Conservation (phyloP, 2,329 filamentous ascomycete species). For the Diaporthe vexans region DNA sequence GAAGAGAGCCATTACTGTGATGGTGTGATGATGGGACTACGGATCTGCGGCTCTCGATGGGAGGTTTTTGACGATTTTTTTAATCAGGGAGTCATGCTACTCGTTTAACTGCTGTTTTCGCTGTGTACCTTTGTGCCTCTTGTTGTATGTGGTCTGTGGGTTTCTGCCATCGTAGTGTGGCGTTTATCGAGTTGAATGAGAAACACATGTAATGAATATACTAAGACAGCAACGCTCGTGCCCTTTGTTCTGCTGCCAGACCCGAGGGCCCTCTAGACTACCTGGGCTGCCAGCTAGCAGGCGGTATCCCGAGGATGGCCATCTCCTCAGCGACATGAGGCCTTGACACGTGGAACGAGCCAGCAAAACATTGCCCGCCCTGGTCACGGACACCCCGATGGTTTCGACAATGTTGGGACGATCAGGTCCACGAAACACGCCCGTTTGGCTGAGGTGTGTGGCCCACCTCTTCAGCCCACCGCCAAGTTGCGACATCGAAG, state of each 20-base stretch:
- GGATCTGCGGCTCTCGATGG: constrained; percentile 41
- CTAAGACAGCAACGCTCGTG: background rate
- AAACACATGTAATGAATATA: constrained; percentile 35
- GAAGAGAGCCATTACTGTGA: constrained; percentile 39
- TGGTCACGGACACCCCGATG: constrained; percentile 38
- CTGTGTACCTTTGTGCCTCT: constrained; percentile 37
- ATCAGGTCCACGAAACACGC: constrained; percentile 34
- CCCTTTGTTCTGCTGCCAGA: constrained; percentile 31
- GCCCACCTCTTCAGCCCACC: constrained; percentile 30
- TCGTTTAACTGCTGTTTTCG: constrained; percentile 40
- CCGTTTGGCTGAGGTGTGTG: constrained; percentile 34
- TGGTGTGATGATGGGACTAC: constrained; percentile 39
- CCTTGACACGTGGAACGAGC: constrained; percentile 20
- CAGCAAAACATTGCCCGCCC: constrained; percentile 19
- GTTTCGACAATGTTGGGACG: constrained; percentile 31
- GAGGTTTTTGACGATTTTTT: constrained; percentile 42
- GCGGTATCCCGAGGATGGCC: background rate
- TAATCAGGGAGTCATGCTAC: constrained; percentile 45
- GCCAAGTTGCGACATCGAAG: constrained; percentile 27
- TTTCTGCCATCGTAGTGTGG: constrained; percentile 17
- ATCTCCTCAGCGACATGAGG: constrained; percentile 23
- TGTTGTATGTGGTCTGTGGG: constrained; percentile 10
- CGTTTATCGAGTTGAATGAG: constrained; percentile 25
- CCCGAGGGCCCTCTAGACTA: constrained; percentile 24
- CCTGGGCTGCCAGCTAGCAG: background rate